Percentiles rank a stretch among this genome's conserved stretches.
Evolutionary conservation across 257 asterid species (phyloP).

Genomic region (Nicotiana knightiana): DNA sequence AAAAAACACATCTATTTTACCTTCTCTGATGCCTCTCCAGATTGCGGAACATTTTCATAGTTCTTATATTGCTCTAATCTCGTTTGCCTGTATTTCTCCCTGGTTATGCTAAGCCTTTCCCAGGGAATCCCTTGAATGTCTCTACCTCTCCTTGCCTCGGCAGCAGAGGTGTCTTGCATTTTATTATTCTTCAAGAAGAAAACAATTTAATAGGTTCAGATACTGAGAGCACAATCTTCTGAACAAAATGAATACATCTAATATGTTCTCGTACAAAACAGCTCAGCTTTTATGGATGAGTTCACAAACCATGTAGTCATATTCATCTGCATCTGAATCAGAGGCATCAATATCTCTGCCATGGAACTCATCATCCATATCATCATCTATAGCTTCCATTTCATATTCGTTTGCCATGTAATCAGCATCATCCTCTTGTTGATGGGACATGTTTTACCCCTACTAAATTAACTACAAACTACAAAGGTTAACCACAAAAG

Average conservation of each 20-base stretch:
- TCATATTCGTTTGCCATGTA: conserved; percentile 81
- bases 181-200: conserved; percentile 40
- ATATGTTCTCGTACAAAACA: background rate
- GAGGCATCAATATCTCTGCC: conserved; percentile 55
- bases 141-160: conserved; percentile 83
- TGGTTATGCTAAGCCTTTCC: conserved; percentile 77
- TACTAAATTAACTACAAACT: background rate
- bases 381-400: conserved; percentile 72
- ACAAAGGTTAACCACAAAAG: background rate
- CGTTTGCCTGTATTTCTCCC: conserved; percentile 71
- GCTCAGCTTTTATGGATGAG: background rate
- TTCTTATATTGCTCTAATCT: conserved; percentile 81
- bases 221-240: background rate
- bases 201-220: background rate
- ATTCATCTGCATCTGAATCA: conserved; percentile 80
- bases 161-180: conserved; percentile 77
- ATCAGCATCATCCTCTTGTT: conserved; percentile 49
- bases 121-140: conserved; percentile 98
- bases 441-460: conserved; percentile 53
- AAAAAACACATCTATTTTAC: conserved; percentile 21
- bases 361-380: conserved; percentile 50
- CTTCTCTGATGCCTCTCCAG: conserved; percentile 71
- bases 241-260: background rate
- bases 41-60: conserved; percentile 72
- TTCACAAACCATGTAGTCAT: conserved; percentile 53